Percentiles rank a stretch among this genome's conserved stretches.
phyloP scores from a whole-genome alignment of 2,329 filamentous ascomycete genomes.

The Cercospora sojina region DNA sequence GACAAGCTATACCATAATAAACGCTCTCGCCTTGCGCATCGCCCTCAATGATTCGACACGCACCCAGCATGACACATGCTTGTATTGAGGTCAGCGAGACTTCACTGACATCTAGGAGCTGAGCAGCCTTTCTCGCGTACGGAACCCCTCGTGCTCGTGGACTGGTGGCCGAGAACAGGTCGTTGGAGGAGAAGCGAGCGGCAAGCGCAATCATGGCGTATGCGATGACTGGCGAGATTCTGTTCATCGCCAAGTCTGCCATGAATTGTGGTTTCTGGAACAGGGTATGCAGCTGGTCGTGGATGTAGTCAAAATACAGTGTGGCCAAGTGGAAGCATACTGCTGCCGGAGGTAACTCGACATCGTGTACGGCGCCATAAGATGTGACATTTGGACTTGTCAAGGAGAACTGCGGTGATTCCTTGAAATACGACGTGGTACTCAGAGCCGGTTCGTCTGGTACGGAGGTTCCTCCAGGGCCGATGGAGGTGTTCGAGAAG shows the following conservation, averaged over 20 bases:
- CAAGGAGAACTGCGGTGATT: conserved; percentile 1
- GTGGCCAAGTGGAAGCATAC: conserved; percentile 9
- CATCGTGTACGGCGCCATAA: not conserved
- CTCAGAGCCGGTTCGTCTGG: not conserved
- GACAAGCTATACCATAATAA: conserved; percentile 14
- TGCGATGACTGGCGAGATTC: not conserved
- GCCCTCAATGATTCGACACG: conserved; percentile 10
- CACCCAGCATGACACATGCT: conserved; percentile 13
- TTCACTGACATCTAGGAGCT: conserved; percentile 6
- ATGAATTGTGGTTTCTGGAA: conserved; percentile 11
- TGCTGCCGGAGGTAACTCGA: conserved; percentile 3
- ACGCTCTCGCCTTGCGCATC: conserved; percentile 11
- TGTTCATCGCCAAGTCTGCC: conserved; percentile 4
- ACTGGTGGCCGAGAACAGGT: not conserved
- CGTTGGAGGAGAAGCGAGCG: conserved; percentile 11
- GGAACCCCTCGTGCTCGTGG: conserved; percentile 3
- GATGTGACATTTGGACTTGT: not conserved
- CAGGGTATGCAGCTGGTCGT: conserved; percentile 11
- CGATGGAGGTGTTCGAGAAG: not conserved
- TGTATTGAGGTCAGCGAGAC: conserved; percentile 12
- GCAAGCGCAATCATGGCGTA: conserved; percentile 13
- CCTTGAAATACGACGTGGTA: not conserved
- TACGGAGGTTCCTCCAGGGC: not conserved
- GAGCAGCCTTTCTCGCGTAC: conserved; percentile 8
- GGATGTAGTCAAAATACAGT: conserved; percentile 12